These are phyloP conservation scores for Atractiella rhizophila DNA, from an alignment of 768 basidiomycete genomes.

Conservation along the genomic window DNA sequence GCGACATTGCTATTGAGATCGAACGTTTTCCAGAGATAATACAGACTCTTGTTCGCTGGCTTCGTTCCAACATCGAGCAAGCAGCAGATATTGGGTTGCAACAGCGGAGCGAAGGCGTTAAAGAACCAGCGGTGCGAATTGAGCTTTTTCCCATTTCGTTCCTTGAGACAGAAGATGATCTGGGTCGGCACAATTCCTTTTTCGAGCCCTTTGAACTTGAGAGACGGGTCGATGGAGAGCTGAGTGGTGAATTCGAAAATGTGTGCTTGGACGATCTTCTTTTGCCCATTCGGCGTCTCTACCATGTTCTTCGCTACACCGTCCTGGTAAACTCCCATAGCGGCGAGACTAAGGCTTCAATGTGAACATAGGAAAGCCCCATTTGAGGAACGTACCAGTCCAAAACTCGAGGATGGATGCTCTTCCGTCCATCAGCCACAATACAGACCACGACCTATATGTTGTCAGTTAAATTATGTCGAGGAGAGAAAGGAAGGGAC, in stretches of 20 bases:
- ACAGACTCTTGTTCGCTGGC: constrained; percentile 65
- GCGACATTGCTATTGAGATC: constrained; percentile 59
- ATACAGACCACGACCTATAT: constrained; percentile 25
- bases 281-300: constrained; percentile 29
- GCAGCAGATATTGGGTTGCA: constrained; percentile 80
- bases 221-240: constrained; percentile 65
- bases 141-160: constrained; percentile 68
- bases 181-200: constrained; percentile 73
- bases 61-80: constrained; percentile 83
- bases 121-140: constrained; percentile 96
- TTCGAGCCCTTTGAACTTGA: constrained; percentile 70
- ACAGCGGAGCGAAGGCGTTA: constrained; percentile 16
- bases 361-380: not conserved
- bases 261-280: constrained; percentile 37
- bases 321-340: constrained; percentile 22
- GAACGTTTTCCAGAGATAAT: constrained; percentile 64
- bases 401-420: constrained; percentile 32
- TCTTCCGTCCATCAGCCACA: constrained; percentile 24
- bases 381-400: constrained; percentile 23
- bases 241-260: constrained; percentile 65
- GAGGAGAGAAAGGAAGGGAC: not conserved
- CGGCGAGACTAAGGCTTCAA: constrained; percentile 42
- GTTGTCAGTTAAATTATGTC: not conserved
- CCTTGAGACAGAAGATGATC: constrained; percentile 34
- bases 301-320: constrained; percentile 15